These are phyloP conservation scores for Tuber melanosporum DNA, from an alignment of 495 filamentous ascomycete genomes.

Conservation along the genomic window DNA sequence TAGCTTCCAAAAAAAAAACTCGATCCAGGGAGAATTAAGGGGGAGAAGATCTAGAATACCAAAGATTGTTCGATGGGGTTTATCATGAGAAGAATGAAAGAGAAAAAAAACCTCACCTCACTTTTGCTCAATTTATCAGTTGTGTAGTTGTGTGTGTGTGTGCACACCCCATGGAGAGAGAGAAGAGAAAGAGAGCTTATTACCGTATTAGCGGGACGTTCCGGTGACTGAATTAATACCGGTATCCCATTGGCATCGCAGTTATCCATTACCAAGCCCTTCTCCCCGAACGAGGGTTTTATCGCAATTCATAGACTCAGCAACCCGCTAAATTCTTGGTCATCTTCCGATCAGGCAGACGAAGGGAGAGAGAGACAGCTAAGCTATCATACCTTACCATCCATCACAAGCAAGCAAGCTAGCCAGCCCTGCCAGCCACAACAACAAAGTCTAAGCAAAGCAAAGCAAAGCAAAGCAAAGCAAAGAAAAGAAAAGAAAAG, in stretches of 20 bases:
- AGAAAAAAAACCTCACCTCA: background rate
- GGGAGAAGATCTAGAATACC: background rate
- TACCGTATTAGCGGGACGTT: background rate
- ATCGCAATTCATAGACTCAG: background rate
- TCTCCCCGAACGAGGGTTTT: too few species aligned
- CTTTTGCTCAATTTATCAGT: background rate
- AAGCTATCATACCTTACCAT: background rate
- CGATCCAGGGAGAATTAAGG: background rate
- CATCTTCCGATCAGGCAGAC: background rate
- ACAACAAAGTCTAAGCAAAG: background rate
- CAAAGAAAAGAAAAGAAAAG: too few species aligned
- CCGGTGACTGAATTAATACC: background rate
- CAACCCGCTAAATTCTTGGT: background rate
- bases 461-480: background rate
- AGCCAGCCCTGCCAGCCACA: background rate
- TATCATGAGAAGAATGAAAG: too few species aligned
- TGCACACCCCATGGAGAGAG: background rate
- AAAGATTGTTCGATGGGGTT: background rate
- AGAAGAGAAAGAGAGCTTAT: too few species aligned
- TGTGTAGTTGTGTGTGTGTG: too few species aligned
- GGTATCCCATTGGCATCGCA: too few species aligned
- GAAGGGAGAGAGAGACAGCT: background rate
- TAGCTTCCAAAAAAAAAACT: background rate
- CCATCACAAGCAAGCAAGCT: too few species aligned
- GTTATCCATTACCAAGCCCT: too few species aligned